phyloP scores from a whole-genome alignment of 148 eudicot species.

The Suaeda aralocaspica region DNA sequence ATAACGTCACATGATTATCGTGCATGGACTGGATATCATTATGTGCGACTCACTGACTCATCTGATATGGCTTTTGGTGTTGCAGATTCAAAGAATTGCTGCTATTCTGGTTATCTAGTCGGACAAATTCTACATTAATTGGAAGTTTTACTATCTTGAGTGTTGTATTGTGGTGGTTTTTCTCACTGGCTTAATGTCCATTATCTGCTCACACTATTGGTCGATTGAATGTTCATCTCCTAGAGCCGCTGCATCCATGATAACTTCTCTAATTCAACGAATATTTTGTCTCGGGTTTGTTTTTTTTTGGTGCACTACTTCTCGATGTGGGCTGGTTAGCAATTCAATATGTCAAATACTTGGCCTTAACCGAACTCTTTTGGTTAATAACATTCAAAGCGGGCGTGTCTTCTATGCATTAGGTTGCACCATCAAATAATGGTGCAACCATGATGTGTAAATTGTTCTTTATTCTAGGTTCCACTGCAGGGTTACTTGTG shows the following conservation, averaged over 20 bases:
- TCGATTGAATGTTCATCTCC: constrained; percentile 27
- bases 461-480: too few relatives aligned
- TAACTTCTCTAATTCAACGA: constrained; percentile 28
- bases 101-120: constrained; percentile 45
- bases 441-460: too few relatives aligned
- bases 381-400: constrained; percentile 24
- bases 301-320: constrained; percentile 71
- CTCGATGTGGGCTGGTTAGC: constrained; percentile 68
- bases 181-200: constrained; percentile 46
- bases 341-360: constrained; percentile 60
- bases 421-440: too few relatives aligned
- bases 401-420: too few relatives aligned
- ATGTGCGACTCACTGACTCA: constrained; percentile 3
- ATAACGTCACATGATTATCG: background rate
- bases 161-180: constrained; percentile 57
- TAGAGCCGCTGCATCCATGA: constrained; percentile 22
- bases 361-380: constrained; percentile 50
- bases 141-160: constrained; percentile 60
- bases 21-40: constrained; percentile 1
- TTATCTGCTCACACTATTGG: constrained; percentile 39
- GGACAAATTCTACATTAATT: constrained; percentile 34
- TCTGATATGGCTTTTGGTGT: background rate
- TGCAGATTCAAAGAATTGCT: constrained; percentile 60
- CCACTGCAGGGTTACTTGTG: too few relatives aligned
- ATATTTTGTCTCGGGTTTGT: constrained; percentile 46